These are phyloP conservation scores for Phytophthora macrochlamydospora DNA, from an alignment of 352 stramenopile species.

Conservation along the genomic window DNA sequence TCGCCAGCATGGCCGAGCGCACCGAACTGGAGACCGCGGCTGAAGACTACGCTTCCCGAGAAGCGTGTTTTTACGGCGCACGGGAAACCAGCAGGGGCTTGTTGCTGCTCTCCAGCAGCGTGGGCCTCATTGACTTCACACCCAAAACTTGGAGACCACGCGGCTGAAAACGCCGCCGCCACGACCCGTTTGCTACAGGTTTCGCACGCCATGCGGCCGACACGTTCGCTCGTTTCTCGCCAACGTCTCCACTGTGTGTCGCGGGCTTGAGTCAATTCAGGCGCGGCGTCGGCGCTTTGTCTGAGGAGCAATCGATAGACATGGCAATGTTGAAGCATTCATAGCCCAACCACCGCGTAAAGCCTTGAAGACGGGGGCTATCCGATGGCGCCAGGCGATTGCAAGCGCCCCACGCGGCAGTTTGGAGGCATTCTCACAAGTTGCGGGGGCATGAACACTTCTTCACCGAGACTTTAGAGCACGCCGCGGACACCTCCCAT, in stretches of 20 bases:
- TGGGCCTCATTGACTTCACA: too few relatives aligned
- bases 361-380: not conserved
- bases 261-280: not conserved
- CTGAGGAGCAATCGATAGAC: constrained; percentile 4
- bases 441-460: too few relatives aligned
- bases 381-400: constrained; percentile 1
- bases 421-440: too few relatives aligned
- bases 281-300: not conserved
- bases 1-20: too few relatives aligned
- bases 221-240: not conserved
- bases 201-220: not conserved
- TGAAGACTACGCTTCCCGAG: not conserved
- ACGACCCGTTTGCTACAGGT: not conserved
- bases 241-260: not conserved
- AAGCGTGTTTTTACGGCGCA: constrained; percentile 1
- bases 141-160: too few relatives aligned
- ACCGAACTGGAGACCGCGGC: too few relatives aligned
- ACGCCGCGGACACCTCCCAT: not conserved
- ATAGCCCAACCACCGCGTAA: not conserved
- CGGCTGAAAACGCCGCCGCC: too few relatives aligned
- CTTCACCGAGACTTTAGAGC: too few relatives aligned
- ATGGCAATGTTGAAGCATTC: constrained; percentile 4
- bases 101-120: not conserved
- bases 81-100: not conserved
- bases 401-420: not conserved